A percentile compares a stretch with the other conserved stretches of the same genome.
These are phyloP conservation scores for Coprinopsis strossmayeri DNA, from an alignment of 768 basidiomycete species.

Conservation along the genomic window DNA sequence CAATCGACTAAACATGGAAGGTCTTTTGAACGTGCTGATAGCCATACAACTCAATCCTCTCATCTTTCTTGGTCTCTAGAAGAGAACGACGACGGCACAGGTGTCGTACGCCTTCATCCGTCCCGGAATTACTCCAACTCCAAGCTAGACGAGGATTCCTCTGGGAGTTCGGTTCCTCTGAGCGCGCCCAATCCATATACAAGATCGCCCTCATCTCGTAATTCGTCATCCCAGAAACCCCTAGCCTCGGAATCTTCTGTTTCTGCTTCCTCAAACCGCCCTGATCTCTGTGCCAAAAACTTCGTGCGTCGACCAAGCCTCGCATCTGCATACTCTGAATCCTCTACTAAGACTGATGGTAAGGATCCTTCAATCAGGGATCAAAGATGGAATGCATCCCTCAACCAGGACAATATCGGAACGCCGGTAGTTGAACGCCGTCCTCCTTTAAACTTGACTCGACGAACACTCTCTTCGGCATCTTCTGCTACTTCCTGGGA, in stretches of 20 bases:
- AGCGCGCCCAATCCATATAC: background rate
- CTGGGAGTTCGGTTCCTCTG: background rate
- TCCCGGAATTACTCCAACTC: background rate
- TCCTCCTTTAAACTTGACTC: background rate
- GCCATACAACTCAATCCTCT: background rate
- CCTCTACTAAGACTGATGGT: background rate
- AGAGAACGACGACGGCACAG: slow-evolving; percentile 31
- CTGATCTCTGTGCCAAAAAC: background rate
- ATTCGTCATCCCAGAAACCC: too few species aligned
- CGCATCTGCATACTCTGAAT: background rate
- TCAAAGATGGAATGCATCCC: background rate
- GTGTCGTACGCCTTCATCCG: slow-evolving; percentile 29
- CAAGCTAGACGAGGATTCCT: background rate
- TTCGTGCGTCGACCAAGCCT: background rate
- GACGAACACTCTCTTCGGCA: background rate
- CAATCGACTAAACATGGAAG: background rate
- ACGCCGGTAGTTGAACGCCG: background rate
- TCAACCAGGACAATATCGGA: background rate
- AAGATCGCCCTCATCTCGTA: background rate
- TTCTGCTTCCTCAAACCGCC: background rate
- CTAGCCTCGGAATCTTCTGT: background rate
- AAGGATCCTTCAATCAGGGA: background rate
- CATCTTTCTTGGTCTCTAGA: slow-evolving; percentile 29
- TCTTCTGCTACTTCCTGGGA: slow-evolving; percentile 4
- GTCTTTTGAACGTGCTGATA: slow-evolving; percentile 9